A percentile compares a stretch with the other conserved stretches of the same genome.
Conservation (phyloP, 2,329 filamentous ascomycete genomes). For the Tolypocladium album region DNA sequence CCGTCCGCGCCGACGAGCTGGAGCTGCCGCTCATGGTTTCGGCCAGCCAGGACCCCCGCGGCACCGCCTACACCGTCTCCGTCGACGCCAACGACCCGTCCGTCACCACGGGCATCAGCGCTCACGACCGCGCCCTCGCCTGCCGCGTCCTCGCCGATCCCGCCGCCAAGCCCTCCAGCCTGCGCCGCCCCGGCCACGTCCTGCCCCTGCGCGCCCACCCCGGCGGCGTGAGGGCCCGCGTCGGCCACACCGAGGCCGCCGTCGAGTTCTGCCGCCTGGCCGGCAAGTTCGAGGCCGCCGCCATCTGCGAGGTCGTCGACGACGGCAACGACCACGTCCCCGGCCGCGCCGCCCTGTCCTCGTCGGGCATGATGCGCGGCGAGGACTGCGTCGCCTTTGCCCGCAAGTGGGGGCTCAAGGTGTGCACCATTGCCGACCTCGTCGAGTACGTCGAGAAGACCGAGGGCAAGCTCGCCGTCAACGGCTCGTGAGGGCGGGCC, state of each 20-base stretch:
- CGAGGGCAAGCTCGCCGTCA: conserved; percentile 45
- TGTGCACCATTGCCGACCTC: conserved; percentile 91
- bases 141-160: conserved; percentile 68
- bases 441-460: conserved; percentile 68
- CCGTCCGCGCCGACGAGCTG: conserved; percentile 57
- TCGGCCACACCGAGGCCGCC: conserved; percentile 88
- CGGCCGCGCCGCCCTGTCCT: conserved; percentile 54
- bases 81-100: conserved; percentile 66
- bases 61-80: conserved; percentile 87
- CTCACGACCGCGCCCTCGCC: conserved; percentile 74
- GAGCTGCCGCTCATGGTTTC: conserved; percentile 83
- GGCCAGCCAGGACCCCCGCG: conserved; percentile 65
- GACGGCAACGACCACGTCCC: conserved; percentile 59
- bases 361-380: conserved; percentile 82
- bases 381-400: conserved; percentile 86
- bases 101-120: conserved; percentile 82
- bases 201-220: conserved; percentile 70
- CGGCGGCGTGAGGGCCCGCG: conserved; percentile 70
- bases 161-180: conserved; percentile 41
- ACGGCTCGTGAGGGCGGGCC: conserved; percentile 16
- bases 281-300: conserved; percentile 65
- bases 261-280: conserved; percentile 82
- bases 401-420: conserved; percentile 76
- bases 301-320: conserved; percentile 86
- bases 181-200: conserved; percentile 82